A percentile compares a stretch with the other conserved stretches of the same genome.
These are phyloP conservation scores for Talaromyces albobiverticillius DNA, from an alignment of 2,329 filamentous ascomycete genomes.

Conservation along the genomic window DNA sequence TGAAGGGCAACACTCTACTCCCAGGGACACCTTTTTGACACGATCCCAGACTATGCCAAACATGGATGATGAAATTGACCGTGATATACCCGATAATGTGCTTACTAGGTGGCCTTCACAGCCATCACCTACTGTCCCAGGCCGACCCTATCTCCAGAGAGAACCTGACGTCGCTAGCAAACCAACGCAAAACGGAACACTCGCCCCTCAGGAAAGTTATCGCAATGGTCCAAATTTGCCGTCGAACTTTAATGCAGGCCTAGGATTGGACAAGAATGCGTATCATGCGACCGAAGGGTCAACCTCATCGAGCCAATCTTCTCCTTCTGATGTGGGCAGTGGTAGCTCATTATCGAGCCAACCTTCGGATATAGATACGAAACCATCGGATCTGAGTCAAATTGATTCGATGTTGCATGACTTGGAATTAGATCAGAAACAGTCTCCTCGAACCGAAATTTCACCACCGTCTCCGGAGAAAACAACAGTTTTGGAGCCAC, in stretches of 20 bases:
- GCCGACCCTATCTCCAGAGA: conserved; percentile 10
- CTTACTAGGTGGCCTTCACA: conserved; percentile 14
- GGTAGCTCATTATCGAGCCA: conserved; percentile 63
- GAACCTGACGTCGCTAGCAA: background rate
- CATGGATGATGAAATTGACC: background rate
- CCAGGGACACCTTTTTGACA: conserved; percentile 1
- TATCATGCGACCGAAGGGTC: conserved; percentile 65
- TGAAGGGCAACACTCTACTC: background rate
- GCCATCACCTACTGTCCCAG: conserved; percentile 10
- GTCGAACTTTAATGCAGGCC: conserved; percentile 37
- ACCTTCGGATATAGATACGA: conserved; percentile 39
- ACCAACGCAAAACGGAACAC: background rate
- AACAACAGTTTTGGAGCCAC: conserved; percentile 22
- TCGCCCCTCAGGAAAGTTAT: background rate
- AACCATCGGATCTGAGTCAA: conserved; percentile 34
- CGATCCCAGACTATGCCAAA: conserved; percentile 16
- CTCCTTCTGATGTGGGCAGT: conserved; percentile 57
- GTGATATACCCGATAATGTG: conserved; percentile 2
- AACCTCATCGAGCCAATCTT: conserved; percentile 63
- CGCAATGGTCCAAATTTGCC: conserved; percentile 23
- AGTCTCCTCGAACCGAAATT: conserved; percentile 32
- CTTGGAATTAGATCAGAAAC: conserved; percentile 37
- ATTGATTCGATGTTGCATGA: conserved; percentile 58
- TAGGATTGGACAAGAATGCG: conserved; percentile 52
- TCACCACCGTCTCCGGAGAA: conserved; percentile 1